Evolutionary conservation across 306 rosid genomes (phyloP).

Genomic region (Bauhinia variegata): DNA sequence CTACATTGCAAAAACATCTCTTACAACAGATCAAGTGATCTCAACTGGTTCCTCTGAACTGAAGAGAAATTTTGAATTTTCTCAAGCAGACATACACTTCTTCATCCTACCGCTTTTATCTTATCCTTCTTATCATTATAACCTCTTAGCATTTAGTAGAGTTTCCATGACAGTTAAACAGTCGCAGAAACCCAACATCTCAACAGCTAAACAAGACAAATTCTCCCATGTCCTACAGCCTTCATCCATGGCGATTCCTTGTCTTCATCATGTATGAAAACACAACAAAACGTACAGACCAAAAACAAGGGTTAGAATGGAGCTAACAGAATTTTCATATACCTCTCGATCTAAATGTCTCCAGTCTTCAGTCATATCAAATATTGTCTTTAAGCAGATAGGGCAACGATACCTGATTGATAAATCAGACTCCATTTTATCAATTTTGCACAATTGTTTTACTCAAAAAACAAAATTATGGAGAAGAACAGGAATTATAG

Average conservation of each 20-base stretch:
- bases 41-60: not conserved
- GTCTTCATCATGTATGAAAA: not conserved
- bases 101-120: not conserved
- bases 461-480: not conserved
- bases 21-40: too few species aligned
- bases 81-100: conserved; percentile 10
- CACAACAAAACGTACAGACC: not conserved
- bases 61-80: not conserved
- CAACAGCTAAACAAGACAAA: not conserved
- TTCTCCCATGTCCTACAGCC: not conserved
- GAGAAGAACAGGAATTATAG: not conserved
- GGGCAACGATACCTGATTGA: conserved; percentile 71
- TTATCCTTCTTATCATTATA: too few species aligned
- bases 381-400: conserved; percentile 63
- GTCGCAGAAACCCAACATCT: not conserved
- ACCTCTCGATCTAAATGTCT: conserved; percentile 56
- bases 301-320: not conserved
- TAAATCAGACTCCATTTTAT: conserved; percentile 28
- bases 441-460: not conserved
- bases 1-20: too few species aligned
- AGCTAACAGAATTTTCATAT: conserved; percentile 20
- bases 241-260: not conserved
- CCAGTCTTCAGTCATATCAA: conserved; percentile 56
- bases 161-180: not conserved
- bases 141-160: not conserved